Conservation (phyloP, 2,329 filamentous ascomycete species). For the Aspergillus persii region DNA sequence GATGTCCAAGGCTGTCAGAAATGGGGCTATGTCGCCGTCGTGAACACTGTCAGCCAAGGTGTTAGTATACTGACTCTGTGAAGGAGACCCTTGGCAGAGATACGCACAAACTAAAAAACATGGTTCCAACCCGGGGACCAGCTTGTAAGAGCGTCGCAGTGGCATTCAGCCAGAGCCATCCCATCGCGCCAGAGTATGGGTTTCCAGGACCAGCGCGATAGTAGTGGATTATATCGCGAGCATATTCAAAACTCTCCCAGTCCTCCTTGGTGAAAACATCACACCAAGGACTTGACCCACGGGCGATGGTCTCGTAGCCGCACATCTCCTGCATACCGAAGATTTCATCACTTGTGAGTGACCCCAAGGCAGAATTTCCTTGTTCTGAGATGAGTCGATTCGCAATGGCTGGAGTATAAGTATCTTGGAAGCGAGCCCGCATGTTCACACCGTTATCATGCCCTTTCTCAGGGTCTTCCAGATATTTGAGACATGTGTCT, state of each 20-base stretch:
- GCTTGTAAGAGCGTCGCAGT: conserved; percentile 50
- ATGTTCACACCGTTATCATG: conserved; percentile 52
- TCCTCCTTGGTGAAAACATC: conserved; percentile 54
- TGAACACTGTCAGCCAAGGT: conserved; percentile 43
- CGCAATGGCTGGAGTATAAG: conserved; percentile 49
- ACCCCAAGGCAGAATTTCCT: conserved; percentile 32
- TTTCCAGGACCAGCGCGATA: conserved; percentile 60
- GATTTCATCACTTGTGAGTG: conserved; percentile 49
- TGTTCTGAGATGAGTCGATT: conserved; percentile 37
- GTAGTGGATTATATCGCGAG: conserved; percentile 57
- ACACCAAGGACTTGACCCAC: conserved; percentile 57
- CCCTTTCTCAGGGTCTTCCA: conserved; percentile 41
- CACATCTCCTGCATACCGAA: conserved; percentile 63
- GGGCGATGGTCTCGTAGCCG: conserved; percentile 56
- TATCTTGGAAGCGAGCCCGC: conserved; percentile 46
- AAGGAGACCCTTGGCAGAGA: background rate
- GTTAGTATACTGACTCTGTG: background rate
- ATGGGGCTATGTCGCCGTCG: conserved; percentile 58
- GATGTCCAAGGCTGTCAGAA: conserved; percentile 53
- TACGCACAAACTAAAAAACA: conserved; percentile 58
- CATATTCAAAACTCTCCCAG: conserved; percentile 58
- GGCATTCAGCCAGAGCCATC: conserved; percentile 59
- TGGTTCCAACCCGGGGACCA: conserved; percentile 44
- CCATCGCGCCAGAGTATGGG: conserved; percentile 53
- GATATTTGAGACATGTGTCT: conserved; percentile 41